Evolutionary conservation across 192 early-diverging fungal genomes (phyloP).

Genomic region (Backusella westeae): DNA sequence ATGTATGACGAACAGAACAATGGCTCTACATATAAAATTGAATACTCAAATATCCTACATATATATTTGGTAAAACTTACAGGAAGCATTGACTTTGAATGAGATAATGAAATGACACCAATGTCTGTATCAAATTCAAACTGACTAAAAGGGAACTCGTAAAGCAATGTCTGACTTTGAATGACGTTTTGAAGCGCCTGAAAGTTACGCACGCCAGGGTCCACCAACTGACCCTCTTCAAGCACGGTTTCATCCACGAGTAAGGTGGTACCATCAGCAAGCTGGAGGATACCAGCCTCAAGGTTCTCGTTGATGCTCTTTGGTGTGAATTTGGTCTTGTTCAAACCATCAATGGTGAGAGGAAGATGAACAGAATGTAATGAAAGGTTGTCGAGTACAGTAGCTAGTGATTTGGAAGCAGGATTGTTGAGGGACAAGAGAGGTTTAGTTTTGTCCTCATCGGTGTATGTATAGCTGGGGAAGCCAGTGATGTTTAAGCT

Average conservation of each 20-base stretch:
- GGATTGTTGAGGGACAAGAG: constrained; percentile 12
- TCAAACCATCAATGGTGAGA: constrained; percentile 60
- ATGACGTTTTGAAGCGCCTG: constrained; percentile 63
- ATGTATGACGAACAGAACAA: constrained; percentile 16
- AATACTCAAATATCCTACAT: background rate
- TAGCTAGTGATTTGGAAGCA: constrained; percentile 37
- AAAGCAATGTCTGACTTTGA: constrained; percentile 59
- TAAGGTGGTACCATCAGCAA: constrained; percentile 54
- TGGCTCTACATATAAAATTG: constrained; percentile 17
- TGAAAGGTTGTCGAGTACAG: constrained; percentile 45
- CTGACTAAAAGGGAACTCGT: constrained; percentile 68
- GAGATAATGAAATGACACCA: constrained; percentile 61
- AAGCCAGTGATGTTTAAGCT: constrained; percentile 63
- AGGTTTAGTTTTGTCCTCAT: background rate
- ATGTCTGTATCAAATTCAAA: constrained; percentile 70
- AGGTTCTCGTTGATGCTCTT: constrained; percentile 55
- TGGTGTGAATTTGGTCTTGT: constrained; percentile 56
- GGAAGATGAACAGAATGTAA: constrained; percentile 60
- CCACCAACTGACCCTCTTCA: constrained; percentile 64
- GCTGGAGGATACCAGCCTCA: constrained; percentile 62
- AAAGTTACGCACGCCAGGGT: constrained; percentile 68
- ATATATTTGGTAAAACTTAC: constrained; percentile 29
- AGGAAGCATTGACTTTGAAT: constrained; percentile 68
- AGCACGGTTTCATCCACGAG: constrained; percentile 72
- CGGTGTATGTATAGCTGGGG: constrained; percentile 15